Base-by-base conservation (phyloP, 2,329 filamentous ascomycete genomes). In the Aureobasidium sp. region DNA sequence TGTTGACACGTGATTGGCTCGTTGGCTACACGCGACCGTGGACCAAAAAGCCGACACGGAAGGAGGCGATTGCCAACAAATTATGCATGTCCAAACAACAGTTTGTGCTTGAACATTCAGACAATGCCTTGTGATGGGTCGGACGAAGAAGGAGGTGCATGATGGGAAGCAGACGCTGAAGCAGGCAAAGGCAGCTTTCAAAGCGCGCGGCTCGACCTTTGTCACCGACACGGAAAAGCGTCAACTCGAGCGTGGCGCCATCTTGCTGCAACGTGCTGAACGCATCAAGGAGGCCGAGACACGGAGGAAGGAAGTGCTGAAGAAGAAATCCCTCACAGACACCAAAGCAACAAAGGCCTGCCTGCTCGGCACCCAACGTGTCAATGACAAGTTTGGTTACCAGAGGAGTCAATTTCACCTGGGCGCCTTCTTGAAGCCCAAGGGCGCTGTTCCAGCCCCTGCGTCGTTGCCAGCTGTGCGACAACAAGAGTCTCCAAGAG, bases 171-270 rank as follows among this genome's bases (percentile, higher is more conserved):
- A 69, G 60, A 74, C 71, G 19, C 66, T 67, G 53, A 71, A 70
- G 59, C 70, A 73, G 62, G 71, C 71, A 25, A 73, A 71, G 65
- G 69, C 70, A 6, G 66, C 67, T n/a, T 73, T 66, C 69, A 71
- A 71, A 54, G 63, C 68, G 23, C 69, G 71, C 45, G 68, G 67
- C 25, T 65, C 66, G 21, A 68, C 67, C 10, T 60, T 65, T 23
- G 60, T 74, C 45, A 67, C 69, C 15, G 68, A 67, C 9, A 64
- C 64, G n/a, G 70, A 73, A 58, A 60, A 66, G 61, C 67, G 66
- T 57, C 69, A 69, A 59, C 64, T 74, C 17, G 66, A 71, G 38
- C 71, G 72, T 21, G 64, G 67, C 13, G 65, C 69, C 9, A 65
- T 72, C 59, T 66, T 73, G n/a, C 67, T 71, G 55, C 63, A 67